Base-by-base conservation (phyloP, 768 basidiomycete genomes). In the Lentinus brumalis region DNA sequence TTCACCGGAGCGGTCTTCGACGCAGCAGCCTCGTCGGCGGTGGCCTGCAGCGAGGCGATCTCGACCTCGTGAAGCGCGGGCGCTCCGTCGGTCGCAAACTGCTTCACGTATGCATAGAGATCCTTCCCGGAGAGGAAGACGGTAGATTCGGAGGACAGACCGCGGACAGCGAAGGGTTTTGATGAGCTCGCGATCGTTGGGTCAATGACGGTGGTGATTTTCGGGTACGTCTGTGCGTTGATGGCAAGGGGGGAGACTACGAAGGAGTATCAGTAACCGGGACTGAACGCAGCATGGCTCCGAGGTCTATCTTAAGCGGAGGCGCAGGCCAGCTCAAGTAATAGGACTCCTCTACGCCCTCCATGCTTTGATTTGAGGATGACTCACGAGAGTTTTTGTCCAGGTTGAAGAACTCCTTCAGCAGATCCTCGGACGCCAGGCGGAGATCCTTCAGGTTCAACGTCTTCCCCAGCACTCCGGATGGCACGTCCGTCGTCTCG, bases 361-460 rank as follows among this genome's bases (percentile, higher is more conserved):
- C 21, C 21, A 26, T 26, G 21, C 21, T 2, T 26, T 26, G 21
- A 26, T 26, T 26, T 38, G 55, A n/a, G 15, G 15, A 26, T 9
- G 11, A 32, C 91, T 69, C 73, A 95, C 94, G 76, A 49, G 92
- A 91, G 75, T 95, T 86, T 77, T 96, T 96, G 73, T 91, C 85
- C 49, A 92, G 81, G 2, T 79, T 76, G 73, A 97, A 91, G 78
- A 96, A 91, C 66, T 95, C 89, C 49, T 83, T 82, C 68, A 96
- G 80, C 35, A 96, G 81, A 69, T 97, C 95, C 73, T 91, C 92
- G 30, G 87, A 83, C 8, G 94, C 95, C 57, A 96, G 73, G 32
- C 95, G 81, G 63, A 96, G 79, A 59, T 98, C 95, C 78, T 96
- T 97, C 74, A 96, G 70, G 72, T 84, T 86, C 55, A 93, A 80